A percentile compares a stretch with the other conserved stretches of the same genome.
Evolutionary conservation across 768 basidiomycete genomes (phyloP).

Genomic region (Inosperma sp.): DNA sequence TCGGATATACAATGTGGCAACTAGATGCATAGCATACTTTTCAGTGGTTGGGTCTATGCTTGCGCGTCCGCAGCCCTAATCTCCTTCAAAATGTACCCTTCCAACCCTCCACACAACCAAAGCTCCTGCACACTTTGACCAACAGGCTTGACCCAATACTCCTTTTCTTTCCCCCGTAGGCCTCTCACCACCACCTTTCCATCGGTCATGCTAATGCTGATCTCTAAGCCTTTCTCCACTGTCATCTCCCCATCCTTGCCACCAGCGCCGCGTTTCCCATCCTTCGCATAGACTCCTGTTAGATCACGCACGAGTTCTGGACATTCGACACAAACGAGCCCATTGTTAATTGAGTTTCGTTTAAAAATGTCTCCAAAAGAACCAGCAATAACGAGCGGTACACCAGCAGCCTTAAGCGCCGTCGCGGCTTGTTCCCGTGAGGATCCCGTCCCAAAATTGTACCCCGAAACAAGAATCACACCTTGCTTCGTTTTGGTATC

Average conservation of each 20-base stretch:
- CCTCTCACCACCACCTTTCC: slow-evolving; percentile 60
- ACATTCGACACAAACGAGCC: slow-evolving; percentile 89
- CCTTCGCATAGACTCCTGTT: slow-evolving; percentile 68
- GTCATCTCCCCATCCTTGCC: slow-evolving; percentile 81
- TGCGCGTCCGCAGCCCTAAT: slow-evolving; percentile 39
- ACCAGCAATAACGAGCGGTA: slow-evolving; percentile 93
- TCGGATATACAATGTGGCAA: too few relatives aligned
- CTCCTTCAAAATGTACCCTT: slow-evolving; percentile 83
- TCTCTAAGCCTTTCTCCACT: slow-evolving; percentile 61
- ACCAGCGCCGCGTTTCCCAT: slow-evolving; percentile 72
- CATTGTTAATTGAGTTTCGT: slow-evolving; percentile 98
- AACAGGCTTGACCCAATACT: slow-evolving; percentile 68
- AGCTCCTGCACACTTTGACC: slow-evolving; percentile 96
- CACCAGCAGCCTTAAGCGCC: slow-evolving; percentile 88
- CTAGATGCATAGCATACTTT: slow-evolving; percentile 7
- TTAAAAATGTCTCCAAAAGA: slow-evolving; percentile 99
- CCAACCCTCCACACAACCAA: slow-evolving; percentile 92
- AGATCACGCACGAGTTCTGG: slow-evolving; percentile 86
- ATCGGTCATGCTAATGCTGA: slow-evolving; percentile 63
- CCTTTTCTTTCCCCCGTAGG: slow-evolving; percentile 41
- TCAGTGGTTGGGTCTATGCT: neutral
- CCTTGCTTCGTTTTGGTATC: slow-evolving; percentile 43
- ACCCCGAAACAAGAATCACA: slow-evolving; percentile 83
- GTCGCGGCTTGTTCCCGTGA: slow-evolving; percentile 99
- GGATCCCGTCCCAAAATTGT: slow-evolving; percentile 98